phyloP scores from a whole-genome alignment of 441 rosid genomes.

The Syzygium syzygioides region DNA sequence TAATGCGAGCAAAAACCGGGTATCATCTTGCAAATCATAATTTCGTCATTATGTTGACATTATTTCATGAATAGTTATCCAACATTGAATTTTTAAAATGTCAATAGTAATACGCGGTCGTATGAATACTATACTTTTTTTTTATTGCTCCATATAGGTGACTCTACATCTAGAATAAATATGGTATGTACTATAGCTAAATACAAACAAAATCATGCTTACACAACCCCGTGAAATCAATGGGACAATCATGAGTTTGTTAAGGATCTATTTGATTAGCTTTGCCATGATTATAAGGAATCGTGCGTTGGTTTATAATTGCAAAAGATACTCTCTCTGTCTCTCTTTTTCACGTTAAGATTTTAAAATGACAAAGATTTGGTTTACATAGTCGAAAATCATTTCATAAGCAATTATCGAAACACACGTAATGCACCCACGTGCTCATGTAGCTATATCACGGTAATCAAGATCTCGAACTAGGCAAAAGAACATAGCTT shows the following conservation, averaged over 20 bases:
- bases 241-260: not conserved
- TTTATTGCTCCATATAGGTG: not conserved
- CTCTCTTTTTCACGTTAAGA: rapidly evolving
- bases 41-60: no score
- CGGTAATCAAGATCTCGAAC: not conserved
- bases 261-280: no score
- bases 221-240: not conserved
- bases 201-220: not conserved
- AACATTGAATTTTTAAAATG: not conserved
- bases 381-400: not conserved
- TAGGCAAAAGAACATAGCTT: not conserved
- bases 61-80: not conserved
- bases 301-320: no score
- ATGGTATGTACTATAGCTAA: not conserved
- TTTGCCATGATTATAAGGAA: no score
- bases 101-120: not conserved
- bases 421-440: not conserved
- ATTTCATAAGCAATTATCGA: not conserved
- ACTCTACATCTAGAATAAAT: not conserved
- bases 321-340: no score
- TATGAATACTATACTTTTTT: no score
- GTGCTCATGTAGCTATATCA: not conserved
- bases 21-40: rapidly evolving
- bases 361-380: rapidly evolving
- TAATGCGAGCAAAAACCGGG: not conserved